Conservation (phyloP, 2,329 filamentous ascomycete genomes). For the Pseudogymnoascus destructans region DNA sequence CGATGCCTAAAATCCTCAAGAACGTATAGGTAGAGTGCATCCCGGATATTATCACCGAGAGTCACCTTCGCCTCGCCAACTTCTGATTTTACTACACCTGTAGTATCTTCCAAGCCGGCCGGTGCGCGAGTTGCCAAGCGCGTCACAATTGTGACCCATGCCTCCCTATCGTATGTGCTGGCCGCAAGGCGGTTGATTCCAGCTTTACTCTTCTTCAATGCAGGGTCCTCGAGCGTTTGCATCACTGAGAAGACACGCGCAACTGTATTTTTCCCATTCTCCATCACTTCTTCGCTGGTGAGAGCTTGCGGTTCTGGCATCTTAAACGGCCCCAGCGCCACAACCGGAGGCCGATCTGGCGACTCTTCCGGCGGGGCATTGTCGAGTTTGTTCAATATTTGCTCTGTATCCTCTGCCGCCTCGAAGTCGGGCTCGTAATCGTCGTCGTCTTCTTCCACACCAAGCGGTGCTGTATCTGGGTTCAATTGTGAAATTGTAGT, state of each 20-base stretch:
- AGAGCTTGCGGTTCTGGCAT: slow-evolving; percentile 65
- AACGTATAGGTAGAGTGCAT: slow-evolving; percentile 71
- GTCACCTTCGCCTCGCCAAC: slow-evolving; percentile 30
- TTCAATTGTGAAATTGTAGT: slow-evolving; percentile 30
- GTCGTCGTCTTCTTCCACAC: slow-evolving; percentile 69
- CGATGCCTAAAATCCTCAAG: slow-evolving; percentile 84
- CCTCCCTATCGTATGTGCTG: slow-evolving; percentile 71
- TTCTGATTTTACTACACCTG: slow-evolving; percentile 41
- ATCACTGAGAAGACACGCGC: slow-evolving; percentile 69
- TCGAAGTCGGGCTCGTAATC: slow-evolving; percentile 87
- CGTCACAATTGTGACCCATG: slow-evolving; percentile 80
- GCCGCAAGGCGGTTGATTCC: slow-evolving; percentile 78
- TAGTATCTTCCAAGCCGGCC: slow-evolving; percentile 50
- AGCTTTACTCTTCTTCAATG: slow-evolving; percentile 46
- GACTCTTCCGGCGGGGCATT: slow-evolving; percentile 46
- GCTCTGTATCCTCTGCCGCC: slow-evolving; percentile 62
- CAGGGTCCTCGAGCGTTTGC: slow-evolving; percentile 54
- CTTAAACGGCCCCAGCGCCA: slow-evolving; percentile 58
- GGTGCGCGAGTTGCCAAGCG: slow-evolving; percentile 71
- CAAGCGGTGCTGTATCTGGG: slow-evolving; percentile 45
- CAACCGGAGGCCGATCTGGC: slow-evolving; percentile 24
- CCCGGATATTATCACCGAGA: slow-evolving; percentile 60
- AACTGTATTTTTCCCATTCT: slow-evolving; percentile 62
- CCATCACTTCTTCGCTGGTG: slow-evolving; percentile 56
- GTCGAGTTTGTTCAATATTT: slow-evolving; percentile 66